Base-by-base conservation (phyloP, 208 protist genomes). In the Vickermania spadyakhi region DNA sequence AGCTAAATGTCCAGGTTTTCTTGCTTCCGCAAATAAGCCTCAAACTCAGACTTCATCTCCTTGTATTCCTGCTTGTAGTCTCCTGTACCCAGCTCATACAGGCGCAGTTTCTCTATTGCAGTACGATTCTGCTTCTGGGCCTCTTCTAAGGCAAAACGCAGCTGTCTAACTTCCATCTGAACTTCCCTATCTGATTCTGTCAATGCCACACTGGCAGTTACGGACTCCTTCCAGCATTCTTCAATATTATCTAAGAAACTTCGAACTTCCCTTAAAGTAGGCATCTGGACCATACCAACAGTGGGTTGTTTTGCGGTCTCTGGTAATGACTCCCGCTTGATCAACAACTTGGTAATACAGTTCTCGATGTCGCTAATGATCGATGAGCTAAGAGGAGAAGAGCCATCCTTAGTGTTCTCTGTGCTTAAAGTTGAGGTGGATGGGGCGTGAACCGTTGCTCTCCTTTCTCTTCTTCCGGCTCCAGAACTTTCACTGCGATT, bases 231-330 rank as follows among this genome's bases (percentile, higher is more conserved):
- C 85, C 88, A 95, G 70, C 84, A 91, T 23, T 79, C 78, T 59
- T 89, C 80, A 61, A 95, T 68, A 50, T 91, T 95, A 36, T 88
- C 84, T 0, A 92, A 66, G 60, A 88, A 92, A 3, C 66, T 68
- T 50, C 77, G 66, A 29, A 95, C 85, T 57, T 92, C 88, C 3
- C 84, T 60, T 31, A 95, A 64, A 11, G 84, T 75, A 14, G 88
- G 84, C 60, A 79, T 63, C 14, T 73, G 60, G 0, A 68, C 62
- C 27, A 86, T 66, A 18, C 77, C 77, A 31, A 70, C 64, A 41
- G 73, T 64, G 52, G 69, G 63, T 21, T 72, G 70, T 54, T 80
- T 77, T 18, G 60, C 61, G 13, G 55, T 56, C 13, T 52, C 31
- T 14, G 84, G 80, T 2, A 81, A 31, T 28, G 59, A 52, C 56